These are phyloP conservation scores for Aspergillus novoparasiticus DNA, from an alignment of 2,329 filamentous ascomycete genomes.

Conservation along the genomic window DNA sequence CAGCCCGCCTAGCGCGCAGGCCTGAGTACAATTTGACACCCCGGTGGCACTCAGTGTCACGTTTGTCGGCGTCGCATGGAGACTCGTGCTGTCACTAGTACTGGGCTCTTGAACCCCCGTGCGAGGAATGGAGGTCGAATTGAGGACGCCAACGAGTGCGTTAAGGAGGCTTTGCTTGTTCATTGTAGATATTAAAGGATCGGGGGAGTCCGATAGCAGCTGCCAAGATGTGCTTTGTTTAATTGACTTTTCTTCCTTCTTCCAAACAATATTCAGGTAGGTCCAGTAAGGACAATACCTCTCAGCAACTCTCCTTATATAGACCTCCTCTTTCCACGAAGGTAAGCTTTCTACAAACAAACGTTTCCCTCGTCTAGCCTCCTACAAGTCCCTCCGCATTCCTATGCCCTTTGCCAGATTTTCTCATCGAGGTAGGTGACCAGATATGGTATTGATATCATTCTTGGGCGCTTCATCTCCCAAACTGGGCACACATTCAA, in stretches of 20 bases:
- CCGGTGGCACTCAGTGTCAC: background rate
- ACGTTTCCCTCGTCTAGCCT: background rate
- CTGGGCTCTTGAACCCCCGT: background rate
- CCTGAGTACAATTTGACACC: constrained; percentile 18
- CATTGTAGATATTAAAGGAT: background rate
- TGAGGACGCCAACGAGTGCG: background rate
- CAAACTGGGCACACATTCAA: background rate
- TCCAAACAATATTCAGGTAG: background rate
- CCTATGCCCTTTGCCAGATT: background rate
- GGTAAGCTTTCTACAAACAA: background rate
- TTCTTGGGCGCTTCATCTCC: background rate
- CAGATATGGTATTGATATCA: background rate
- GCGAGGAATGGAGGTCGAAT: background rate
- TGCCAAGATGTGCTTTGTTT: background rate
- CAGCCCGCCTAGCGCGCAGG: constrained; percentile 28
- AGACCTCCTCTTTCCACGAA: background rate
- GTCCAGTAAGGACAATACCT: background rate
- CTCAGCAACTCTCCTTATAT: background rate
- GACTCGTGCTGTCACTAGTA: background rate
- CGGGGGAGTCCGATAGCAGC: too few relatives aligned
- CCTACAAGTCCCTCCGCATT: background rate
- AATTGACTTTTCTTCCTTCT: background rate
- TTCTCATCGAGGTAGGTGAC: background rate
- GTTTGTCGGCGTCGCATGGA: background rate
- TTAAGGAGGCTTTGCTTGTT: background rate